Percentiles rank a stretch among this genome's conserved stretches.
Evolutionary conservation across 2,329 filamentous ascomycete genomes (phyloP).

Genomic region (Magnaporthiopsis incrustans): DNA sequence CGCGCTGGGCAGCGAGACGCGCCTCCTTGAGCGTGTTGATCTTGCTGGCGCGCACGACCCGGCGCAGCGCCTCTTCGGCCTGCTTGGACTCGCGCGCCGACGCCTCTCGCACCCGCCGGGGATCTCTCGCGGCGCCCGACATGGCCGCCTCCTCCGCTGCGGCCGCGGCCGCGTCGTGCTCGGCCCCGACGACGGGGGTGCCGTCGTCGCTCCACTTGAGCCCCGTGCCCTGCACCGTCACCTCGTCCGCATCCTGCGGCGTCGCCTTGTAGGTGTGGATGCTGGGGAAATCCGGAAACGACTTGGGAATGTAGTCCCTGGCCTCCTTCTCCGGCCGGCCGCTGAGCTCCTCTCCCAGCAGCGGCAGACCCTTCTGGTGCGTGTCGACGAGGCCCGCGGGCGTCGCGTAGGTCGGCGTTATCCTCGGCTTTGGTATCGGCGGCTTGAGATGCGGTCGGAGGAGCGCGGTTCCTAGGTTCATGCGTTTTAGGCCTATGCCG

Average conservation of each 20-base stretch:
- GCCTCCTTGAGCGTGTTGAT: conserved; percentile 58
- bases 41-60: conserved; percentile 53
- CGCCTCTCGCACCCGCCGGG: conserved; percentile 51
- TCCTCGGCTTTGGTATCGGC: conserved; percentile 33
- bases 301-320: conserved; percentile 47
- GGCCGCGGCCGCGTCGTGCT: conserved; percentile 7
- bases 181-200: conserved; percentile 10
- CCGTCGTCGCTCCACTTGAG: conserved; percentile 19
- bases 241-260: conserved; percentile 31
- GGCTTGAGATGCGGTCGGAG: conserved; percentile 49
- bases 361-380: conserved; percentile 36
- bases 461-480: conserved; percentile 42
- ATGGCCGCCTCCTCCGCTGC: conserved; percentile 13
- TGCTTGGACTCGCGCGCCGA: conserved; percentile 53
- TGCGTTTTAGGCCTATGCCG: conserved; percentile 40
- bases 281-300: conserved; percentile 55
- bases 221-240: conserved; percentile 20
- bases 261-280: conserved; percentile 58
- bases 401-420: conserved; percentile 28
- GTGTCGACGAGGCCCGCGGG: conserved; percentile 24
- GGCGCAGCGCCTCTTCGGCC: conserved; percentile 52
- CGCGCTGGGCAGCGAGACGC: conserved; percentile 45
- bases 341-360: conserved; percentile 47
- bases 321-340: conserved; percentile 48
- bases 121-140: conserved; percentile 36